Evolutionary conservation across 2,329 filamentous ascomycete species (phyloP).

Genomic region (Graphilbum fragrans): DNA sequence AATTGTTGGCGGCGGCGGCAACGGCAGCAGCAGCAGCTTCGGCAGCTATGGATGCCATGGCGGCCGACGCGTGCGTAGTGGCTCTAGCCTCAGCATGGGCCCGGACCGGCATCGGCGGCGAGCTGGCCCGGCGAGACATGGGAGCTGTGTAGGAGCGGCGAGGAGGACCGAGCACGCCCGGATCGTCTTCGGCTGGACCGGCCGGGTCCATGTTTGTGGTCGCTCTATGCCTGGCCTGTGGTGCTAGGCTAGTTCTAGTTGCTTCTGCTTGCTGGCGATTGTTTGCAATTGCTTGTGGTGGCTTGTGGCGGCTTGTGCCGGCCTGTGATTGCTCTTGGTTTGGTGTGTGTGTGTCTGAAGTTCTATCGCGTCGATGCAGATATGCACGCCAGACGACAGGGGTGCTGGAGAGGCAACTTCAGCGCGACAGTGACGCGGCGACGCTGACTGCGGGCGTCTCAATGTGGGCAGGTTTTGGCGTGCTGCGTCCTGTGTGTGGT

Average conservation of each 20-base stretch:
- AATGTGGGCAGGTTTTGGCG: too few relatives aligned
- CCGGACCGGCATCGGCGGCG: neutral
- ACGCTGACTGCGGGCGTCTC: neutral
- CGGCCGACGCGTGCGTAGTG: neutral
- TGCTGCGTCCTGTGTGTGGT: too few relatives aligned
- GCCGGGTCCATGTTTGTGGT: constrained; percentile 1
- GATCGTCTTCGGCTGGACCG: constrained; percentile 6
- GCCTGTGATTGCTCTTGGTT: too few relatives aligned
- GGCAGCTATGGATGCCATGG: constrained; percentile 4
- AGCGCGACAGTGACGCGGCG: neutral
- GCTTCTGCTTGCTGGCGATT: too few relatives aligned
- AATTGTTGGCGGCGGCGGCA: constrained; percentile 2
- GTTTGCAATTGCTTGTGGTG: too few relatives aligned
- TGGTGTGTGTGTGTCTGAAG: too few relatives aligned
- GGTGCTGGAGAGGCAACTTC: neutral
- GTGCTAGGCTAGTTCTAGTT: too few relatives aligned
- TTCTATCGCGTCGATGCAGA: neutral
- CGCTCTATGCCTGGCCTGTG: too few relatives aligned
- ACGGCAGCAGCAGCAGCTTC: constrained; percentile 8
- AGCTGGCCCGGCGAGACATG: neutral
- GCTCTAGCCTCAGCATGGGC: neutral
- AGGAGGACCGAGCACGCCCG: neutral
- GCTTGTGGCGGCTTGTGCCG: too few relatives aligned
- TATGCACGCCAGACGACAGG: neutral
- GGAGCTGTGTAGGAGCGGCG: constrained; percentile 8